Base-by-base conservation (phyloP, 192 early-diverging fungal species). In the Backusella westeae region DNA sequence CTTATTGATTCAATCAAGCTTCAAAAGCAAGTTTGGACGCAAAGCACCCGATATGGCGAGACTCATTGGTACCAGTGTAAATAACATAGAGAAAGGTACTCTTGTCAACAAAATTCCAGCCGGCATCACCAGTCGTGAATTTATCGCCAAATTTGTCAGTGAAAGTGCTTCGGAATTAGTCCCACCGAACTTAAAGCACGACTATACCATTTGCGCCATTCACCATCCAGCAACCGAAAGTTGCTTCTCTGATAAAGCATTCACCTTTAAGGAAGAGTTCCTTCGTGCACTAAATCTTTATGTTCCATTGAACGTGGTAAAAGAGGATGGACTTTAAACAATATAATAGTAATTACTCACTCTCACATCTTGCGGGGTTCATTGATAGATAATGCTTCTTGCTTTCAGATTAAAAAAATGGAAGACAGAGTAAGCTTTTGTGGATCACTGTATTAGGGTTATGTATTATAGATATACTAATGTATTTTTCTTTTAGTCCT, bases 241-340 rank as follows among this genome's bases (percentile, higher is more conserved):
- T 70, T 93, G 92, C 74, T n/a, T 73, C 0, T 68, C 68, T 14
- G 86, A 83, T 39, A 77, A 82, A 21, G 29, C 86, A 10, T 76
- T 75, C 8, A 77, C 85, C 4, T 71, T 89, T 34, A 68, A 82
- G 2, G 78, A 80, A 35, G 79, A 86, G 63, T 85, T 92, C 69
- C 83, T 79, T 0, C 85, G 88, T 19, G 85, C 90, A 1, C 67
- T 88, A 73, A 86, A 83, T 59, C 81, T 93, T 66, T 92, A 92
- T 75, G 79, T 86, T 32, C 88, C 92, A 1, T 75, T 93, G 39
- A 93, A 93, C 73, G 65, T 85, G 1, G 84, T 87, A 84, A 77
- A 82, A 59, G 2, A 63, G 26, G 12, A 63, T 63, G 23, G 0
- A 4, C 0, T 26, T 63, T n/a, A 29, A 63, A 12, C 8, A 12